These are phyloP conservation scores for Ceratopteris richardii DNA, from an alignment of 75 land plant species.

Conservation along the genomic window DNA sequence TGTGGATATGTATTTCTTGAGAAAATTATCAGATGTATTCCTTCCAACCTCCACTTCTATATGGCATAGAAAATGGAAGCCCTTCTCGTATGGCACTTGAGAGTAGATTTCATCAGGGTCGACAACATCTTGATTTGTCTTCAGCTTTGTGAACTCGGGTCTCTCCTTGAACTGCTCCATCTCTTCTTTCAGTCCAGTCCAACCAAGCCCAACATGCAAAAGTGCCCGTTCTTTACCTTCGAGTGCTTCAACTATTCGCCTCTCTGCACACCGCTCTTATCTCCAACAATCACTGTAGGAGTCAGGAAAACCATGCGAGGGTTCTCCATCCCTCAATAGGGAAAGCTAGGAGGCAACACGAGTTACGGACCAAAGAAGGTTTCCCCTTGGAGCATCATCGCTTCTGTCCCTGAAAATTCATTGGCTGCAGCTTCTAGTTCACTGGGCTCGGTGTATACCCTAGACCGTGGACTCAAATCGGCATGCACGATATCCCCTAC, in stretches of 20 bases:
- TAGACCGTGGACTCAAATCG: conserved; percentile 67
- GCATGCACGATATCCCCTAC: conserved; percentile 53
- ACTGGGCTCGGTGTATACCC: conserved; percentile 64
- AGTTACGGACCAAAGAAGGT: conserved; percentile 64
- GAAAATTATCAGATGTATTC: conserved; percentile 70
- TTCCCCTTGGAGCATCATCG: conserved; percentile 71
- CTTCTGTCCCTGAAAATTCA: conserved; percentile 70
- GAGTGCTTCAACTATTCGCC: conserved; percentile 77
- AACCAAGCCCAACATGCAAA: conserved; percentile 73
- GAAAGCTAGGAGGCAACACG: conserved; percentile 83
- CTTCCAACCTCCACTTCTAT: conserved; percentile 93
- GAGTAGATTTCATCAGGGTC: conserved; percentile 90
- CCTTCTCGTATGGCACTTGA: conserved; percentile 81
- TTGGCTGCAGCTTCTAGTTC: conserved; percentile 55
- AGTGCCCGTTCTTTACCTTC: conserved; percentile 69
- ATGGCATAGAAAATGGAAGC: conserved; percentile 76
- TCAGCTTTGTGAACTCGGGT: conserved; percentile 79
- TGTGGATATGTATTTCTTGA: conserved; percentile 66
- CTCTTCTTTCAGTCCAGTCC: conserved; percentile 53
- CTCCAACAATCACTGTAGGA: conserved; percentile 79
- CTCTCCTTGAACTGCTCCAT: conserved; percentile 81
- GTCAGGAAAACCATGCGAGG: conserved; percentile 89
- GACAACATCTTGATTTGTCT: conserved; percentile 66
- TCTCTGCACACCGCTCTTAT: conserved; percentile 69
- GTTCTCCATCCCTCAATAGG: conserved; percentile 96